These are phyloP conservation scores for Podospora pseudoanserina DNA, from an alignment of 495 filamentous ascomycete species.

Conservation along the genomic window DNA sequence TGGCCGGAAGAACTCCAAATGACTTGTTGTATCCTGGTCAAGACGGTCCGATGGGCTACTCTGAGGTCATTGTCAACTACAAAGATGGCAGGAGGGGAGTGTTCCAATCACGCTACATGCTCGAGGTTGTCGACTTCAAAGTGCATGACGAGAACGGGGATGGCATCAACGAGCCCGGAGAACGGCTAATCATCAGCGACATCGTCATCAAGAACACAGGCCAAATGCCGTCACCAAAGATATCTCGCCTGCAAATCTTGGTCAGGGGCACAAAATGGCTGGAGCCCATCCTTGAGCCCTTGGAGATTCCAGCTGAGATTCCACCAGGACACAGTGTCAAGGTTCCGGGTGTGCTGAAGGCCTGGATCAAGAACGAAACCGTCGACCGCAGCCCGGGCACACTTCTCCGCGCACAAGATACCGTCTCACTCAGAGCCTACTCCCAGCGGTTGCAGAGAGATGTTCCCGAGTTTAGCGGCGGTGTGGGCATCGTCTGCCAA, in stretches of 20 bases:
- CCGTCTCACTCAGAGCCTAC: constrained; percentile 22
- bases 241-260: constrained; percentile 6
- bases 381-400: constrained; percentile 12
- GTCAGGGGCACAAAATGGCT: constrained; percentile 26
- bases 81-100: constrained; percentile 18
- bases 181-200: constrained; percentile 40
- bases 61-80: constrained; percentile 17
- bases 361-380: constrained; percentile 26
- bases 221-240: constrained; percentile 22
- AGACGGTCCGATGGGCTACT: constrained; percentile 8
- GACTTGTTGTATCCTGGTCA: constrained; percentile 15
- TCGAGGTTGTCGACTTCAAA: constrained; percentile 39
- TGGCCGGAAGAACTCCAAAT: constrained; percentile 22
- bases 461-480: constrained; percentile 24
- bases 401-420: constrained; percentile 19
- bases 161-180: constrained; percentile 46
- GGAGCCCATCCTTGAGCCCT: constrained; percentile 18
- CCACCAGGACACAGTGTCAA: constrained; percentile 21
- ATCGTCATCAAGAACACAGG: constrained; percentile 39
- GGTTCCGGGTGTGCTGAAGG: constrained; percentile 22
- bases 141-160: constrained; percentile 45
- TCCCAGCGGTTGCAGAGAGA: constrained; percentile 21
- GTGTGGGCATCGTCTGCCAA: constrained; percentile 14
- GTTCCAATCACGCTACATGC: constrained; percentile 36
- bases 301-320: constrained; percentile 23